Evolutionary conservation across 148 eudicot species (phyloP).

Genomic region (Silene conica): DNA sequence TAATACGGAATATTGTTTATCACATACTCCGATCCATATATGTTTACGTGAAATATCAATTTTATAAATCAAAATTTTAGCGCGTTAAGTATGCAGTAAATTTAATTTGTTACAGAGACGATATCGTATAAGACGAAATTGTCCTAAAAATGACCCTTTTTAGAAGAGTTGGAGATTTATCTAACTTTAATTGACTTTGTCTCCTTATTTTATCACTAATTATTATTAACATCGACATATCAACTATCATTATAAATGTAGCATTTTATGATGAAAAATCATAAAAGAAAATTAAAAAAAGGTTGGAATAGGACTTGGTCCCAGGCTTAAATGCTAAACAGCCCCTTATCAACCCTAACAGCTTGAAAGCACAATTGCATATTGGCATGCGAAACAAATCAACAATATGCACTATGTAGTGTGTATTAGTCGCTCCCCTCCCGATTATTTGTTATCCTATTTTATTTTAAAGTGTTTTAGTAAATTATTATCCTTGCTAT

Average conservation of each 20-base stretch:
- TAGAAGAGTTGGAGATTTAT: not conserved
- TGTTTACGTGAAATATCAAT: too few relatives aligned
- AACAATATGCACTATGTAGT: not conserved
- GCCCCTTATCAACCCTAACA: slow-evolving; percentile 26
- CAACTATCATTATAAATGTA: slow-evolving; percentile 13
- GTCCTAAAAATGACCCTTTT: not conserved
- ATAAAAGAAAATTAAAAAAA: not conserved
- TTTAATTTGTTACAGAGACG: too few relatives aligned
- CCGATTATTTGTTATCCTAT: too few relatives aligned
- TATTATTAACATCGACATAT: slow-evolving; percentile 10
- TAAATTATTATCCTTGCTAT: too few relatives aligned
- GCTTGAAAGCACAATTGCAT: slow-evolving; percentile 22
- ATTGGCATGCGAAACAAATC: not conserved
- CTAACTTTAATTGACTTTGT: not conserved
- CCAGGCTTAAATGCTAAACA: slow-evolving; percentile 24
- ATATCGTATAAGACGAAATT: too few relatives aligned
- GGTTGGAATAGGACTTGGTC: slow-evolving; percentile 21
- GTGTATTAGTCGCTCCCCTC: not conserved
- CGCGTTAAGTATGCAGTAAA: too few relatives aligned
- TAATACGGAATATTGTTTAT: too few relatives aligned
- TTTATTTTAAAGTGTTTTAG: too few relatives aligned
- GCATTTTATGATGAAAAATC: not conserved
- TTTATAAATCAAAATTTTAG: too few relatives aligned
- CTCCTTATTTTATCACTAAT: slow-evolving; percentile 7
- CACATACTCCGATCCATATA: too few relatives aligned